Evolutionary conservation across 2,329 filamentous ascomycete genomes (phyloP), one percentile per base, ranked within the genome.

Genomic region (Aspergillus oerlinghausenensis): DNA sequence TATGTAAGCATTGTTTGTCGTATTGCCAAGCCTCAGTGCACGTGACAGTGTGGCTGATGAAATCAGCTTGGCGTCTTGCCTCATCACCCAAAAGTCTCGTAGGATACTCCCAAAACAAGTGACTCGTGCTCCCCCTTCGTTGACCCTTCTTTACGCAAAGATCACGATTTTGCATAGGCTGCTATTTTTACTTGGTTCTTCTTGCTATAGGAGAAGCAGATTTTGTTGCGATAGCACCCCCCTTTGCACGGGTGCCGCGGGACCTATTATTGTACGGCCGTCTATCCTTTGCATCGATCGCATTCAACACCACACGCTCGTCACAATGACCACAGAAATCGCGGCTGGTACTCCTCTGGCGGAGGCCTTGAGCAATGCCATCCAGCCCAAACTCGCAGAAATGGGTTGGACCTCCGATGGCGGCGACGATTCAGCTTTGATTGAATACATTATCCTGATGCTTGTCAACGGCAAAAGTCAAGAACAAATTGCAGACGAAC

Each of bases 371-470:
- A 91, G 88, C 71, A 80, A 82, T 66, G 88, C 87, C 45, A 92
- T 97, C 61, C 90, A 94, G 75, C 88, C 90, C 32, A 97, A 97
- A 79, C 82, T 99, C 56, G 85, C 91, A 57, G 93, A 99, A 76
- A 88, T 92, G 64, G 93, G 92, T 67, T 97, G 94, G 93, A 92
- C 87, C 60, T 87, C 88, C 29, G 88, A 88, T 64, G 89, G 88
- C 60, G 88, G 90, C 65, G 84, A 86, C 68, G 91, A 93, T 73
- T 87, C 88, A 25, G 90, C 91, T 40, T 84, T 99, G 58, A 88
- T 92, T 58, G 94, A 99, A 77, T 99, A 97, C 77, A 94, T 99
- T 64, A 88, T 97, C 57, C 85, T 97, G 61, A 97, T 97, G 93
- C 84, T 99, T 32, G 90, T 90, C 60, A 97, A 97, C 76, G 91